Evolutionary conservation across 805 yeast species (phyloP).

Genomic region (Saturnispora hagleri): DNA sequence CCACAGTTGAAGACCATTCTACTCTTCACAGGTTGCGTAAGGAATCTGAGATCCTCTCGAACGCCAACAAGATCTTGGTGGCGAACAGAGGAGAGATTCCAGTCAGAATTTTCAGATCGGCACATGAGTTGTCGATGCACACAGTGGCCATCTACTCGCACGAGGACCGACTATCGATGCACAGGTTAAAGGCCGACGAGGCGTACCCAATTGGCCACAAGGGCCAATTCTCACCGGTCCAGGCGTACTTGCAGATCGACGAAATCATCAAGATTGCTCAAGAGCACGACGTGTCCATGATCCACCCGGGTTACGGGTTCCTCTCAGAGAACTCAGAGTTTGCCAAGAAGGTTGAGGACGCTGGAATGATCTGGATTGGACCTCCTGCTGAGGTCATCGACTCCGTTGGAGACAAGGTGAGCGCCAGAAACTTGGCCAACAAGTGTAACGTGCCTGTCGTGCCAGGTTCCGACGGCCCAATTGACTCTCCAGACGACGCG

Average conservation of each 20-base stretch:
- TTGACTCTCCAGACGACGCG: constrained; percentile 66
- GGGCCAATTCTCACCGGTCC: constrained; percentile 86
- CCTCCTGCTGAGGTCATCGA: constrained; percentile 94
- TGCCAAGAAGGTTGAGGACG: constrained; percentile 75
- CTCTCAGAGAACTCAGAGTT: constrained; percentile 93
- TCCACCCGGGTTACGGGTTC: constrained; percentile 96
- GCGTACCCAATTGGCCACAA: constrained; percentile 77
- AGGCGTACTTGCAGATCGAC: constrained; percentile 79
- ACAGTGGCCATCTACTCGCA: constrained; percentile 88
- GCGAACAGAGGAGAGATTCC: constrained; percentile 99
- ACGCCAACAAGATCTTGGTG: constrained; percentile 68
- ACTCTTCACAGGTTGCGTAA: constrained; percentile 30
- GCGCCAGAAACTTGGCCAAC: constrained; percentile 90
- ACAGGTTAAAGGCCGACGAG: constrained; percentile 74
- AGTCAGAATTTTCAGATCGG: constrained; percentile 85
- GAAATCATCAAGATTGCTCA: constrained; percentile 84
- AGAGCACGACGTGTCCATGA: constrained; percentile 77
- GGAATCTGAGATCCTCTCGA: constrained; percentile 38
- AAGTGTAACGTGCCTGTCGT: constrained; percentile 89
- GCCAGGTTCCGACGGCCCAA: constrained; percentile 88
- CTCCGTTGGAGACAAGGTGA: constrained; percentile 86
- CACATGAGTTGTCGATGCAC: constrained; percentile 67
- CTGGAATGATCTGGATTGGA: constrained; percentile 87
- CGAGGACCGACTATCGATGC: constrained; percentile 81
- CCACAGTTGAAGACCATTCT: constrained; percentile 27